Evolutionary conservation across 306 rosid species (phyloP), one percentile per base, ranked within the genome.

Genomic region (Dalbergia oliveri): DNA sequence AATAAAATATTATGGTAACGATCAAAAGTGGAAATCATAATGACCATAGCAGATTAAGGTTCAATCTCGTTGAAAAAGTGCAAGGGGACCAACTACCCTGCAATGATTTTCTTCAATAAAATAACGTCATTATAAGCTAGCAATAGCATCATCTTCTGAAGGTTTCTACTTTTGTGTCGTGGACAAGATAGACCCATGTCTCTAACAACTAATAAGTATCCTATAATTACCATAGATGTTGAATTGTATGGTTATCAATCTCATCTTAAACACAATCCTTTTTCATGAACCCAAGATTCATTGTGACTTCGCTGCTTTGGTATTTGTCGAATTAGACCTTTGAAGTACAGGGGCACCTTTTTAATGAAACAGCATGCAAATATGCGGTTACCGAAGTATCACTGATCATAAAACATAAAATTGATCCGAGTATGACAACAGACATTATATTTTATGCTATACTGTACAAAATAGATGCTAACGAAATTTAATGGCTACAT

Each of bases 141-240:
- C 87, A 84, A 77, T 88, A 82, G 82, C 83, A 77, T 81, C 31
- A 26, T 26, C 31, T 26, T 26, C 87, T 81, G 80, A 6, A 82
- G 76, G 87, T 75, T 86, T 69, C 69, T 70, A 80, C 87, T 89
- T 80, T 81, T 80, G 78, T 67, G 71, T 80, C 80, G 76, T n/a
- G 60, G 19, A 54, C 26, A 51, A 76, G 73, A 85, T 57, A 64
- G 57, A 80, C 78, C 81, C 37, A 13, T 50, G 41, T 79, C 77
- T 76, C 80, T 87, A 69, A 84, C 80, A 66, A 73, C 51, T 18
- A 16, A 54, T 26, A 15, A 82, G 76, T 63, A 77, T 62, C 58
- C 70, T 15, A 76, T 9, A 26, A 37, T 67, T 31, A 41, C 54
- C 63, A 57, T 64, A 41, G 23, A 60, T 66, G 66, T 15, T 65